These are phyloP conservation scores for Corrigiola litoralis DNA, from an alignment of 179 eudicot species.

Conservation along the genomic window DNA sequence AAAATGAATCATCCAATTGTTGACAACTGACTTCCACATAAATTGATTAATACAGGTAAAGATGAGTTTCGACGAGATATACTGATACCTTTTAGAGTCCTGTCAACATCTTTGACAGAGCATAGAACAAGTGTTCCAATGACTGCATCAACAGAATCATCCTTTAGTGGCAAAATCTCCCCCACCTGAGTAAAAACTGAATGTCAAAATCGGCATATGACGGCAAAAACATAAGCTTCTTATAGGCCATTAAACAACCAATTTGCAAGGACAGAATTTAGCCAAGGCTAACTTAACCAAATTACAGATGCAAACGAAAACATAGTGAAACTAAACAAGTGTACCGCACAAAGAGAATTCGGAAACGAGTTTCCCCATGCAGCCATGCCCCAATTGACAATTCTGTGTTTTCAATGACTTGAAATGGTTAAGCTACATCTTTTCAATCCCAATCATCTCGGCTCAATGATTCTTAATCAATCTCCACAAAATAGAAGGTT, in stretches of 20 bases:
- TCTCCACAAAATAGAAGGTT: neutral
- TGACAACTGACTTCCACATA: no score
- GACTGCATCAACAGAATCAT: constrained; percentile 91
- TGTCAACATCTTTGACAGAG: constrained; percentile 69
- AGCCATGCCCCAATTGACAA: neutral
- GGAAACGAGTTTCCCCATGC: no score
- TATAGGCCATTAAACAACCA: neutral
- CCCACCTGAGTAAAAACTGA: constrained; percentile 88
- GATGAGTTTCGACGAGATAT: neutral
- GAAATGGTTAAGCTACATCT: neutral
- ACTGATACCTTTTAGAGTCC: constrained; percentile 56
- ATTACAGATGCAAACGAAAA: neutral
- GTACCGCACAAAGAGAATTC: neutral
- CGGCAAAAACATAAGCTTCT: neutral
- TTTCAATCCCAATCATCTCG: neutral
- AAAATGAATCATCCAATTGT: no score
- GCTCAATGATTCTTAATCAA: neutral
- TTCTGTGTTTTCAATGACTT: neutral
- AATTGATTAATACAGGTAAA: neutral
- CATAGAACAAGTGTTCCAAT: constrained; percentile 90
- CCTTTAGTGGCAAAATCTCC: constrained; percentile 74
- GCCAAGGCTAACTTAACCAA: neutral
- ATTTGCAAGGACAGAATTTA: neutral
- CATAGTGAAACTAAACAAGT: neutral
- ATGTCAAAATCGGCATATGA: neutral